phyloP scores from a whole-genome alignment of 176 grass and related monocot species.

The Eremochloa ophiuroides region DNA sequence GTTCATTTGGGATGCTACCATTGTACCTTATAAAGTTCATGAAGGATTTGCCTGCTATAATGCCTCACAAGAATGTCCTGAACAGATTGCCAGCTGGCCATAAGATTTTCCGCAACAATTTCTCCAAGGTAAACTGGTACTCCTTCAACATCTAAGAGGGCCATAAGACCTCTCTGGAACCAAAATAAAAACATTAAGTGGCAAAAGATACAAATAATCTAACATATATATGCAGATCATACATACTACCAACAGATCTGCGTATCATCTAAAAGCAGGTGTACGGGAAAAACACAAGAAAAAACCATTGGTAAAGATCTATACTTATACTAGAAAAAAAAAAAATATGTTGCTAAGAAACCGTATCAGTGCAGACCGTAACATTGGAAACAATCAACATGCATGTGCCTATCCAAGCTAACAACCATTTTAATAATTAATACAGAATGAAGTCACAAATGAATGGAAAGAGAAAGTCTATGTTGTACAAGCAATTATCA shows the following conservation, averaged over 20 bases:
- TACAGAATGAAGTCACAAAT: not conserved
- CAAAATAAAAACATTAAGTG: slow-evolving; percentile 23
- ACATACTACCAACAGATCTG: not conserved
- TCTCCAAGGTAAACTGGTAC: slow-evolving; percentile 83
- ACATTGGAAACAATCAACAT: not conserved
- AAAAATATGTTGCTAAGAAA: not conserved
- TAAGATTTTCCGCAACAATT: slow-evolving; percentile 82
- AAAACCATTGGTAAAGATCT: not conserved
- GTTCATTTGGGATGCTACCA: slow-evolving; percentile 25
- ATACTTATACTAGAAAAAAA: not conserved
- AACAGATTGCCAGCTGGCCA: slow-evolving; percentile 92
- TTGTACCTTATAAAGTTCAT: slow-evolving; percentile 97
- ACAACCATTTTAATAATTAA: too few species aligned
- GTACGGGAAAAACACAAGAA: not conserved
- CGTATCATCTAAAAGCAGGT: not conserved
- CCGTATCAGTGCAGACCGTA: not conserved
- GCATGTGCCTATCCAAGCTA: not conserved
- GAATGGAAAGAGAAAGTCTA: not conserved
- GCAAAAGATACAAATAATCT: not conserved
- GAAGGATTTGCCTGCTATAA: slow-evolving; percentile 90
- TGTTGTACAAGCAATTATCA: slow-evolving; percentile 15
- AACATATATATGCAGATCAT: not conserved
- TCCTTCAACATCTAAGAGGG: slow-evolving; percentile 96
- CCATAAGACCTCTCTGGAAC: slow-evolving; percentile 95
- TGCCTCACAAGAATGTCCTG: slow-evolving; percentile 86